Evolutionary conservation across 2,329 filamentous ascomycete species (phyloP).

Genomic region (Aaosphaeria arxii): DNA sequence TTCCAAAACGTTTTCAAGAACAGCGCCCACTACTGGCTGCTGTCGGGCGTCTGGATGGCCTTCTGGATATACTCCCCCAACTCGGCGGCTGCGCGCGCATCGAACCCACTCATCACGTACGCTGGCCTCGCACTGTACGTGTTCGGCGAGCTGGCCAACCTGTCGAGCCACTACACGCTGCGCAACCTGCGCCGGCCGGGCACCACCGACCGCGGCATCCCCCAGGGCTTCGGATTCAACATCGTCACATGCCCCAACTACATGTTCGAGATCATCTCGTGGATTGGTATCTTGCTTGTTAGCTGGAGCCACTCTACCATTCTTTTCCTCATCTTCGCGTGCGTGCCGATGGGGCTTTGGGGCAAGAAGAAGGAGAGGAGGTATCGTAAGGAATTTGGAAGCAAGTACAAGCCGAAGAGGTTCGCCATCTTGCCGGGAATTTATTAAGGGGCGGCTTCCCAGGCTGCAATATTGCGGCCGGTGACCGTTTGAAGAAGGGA

Average conservation of each 20-base stretch:
- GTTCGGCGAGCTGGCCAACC: slow-evolving; percentile 77
- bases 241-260: slow-evolving; percentile 97
- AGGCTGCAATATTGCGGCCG: background rate
- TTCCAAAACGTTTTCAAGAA: slow-evolving; percentile 90
- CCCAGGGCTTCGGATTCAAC: slow-evolving; percentile 77
- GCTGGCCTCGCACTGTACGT: slow-evolving; percentile 68
- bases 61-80: slow-evolving; percentile 80
- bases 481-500: background rate
- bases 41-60: slow-evolving; percentile 77
- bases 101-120: slow-evolving; percentile 50
- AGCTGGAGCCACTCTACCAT: slow-evolving; percentile 76
- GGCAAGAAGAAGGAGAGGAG: slow-evolving; percentile 87
- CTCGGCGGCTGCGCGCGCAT: slow-evolving; percentile 59
- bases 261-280: slow-evolving; percentile 85
- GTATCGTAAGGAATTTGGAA: slow-evolving; percentile 86
- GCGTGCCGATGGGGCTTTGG: slow-evolving; percentile 81
- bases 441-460: slow-evolving; percentile 45
- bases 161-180: slow-evolving; percentile 75
- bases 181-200: slow-evolving; percentile 73
- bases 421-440: slow-evolving; percentile 78
- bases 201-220: slow-evolving; percentile 80
- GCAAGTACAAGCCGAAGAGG: slow-evolving; percentile 94
- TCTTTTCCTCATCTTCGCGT: slow-evolving; percentile 72
- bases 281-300: slow-evolving; percentile 77
- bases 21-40: slow-evolving; percentile 87